Evolutionary conservation across 2,329 filamentous ascomycete genomes (phyloP), one percentile per base, ranked within the genome.

Genomic region (Fusarium goolgardi): DNA sequence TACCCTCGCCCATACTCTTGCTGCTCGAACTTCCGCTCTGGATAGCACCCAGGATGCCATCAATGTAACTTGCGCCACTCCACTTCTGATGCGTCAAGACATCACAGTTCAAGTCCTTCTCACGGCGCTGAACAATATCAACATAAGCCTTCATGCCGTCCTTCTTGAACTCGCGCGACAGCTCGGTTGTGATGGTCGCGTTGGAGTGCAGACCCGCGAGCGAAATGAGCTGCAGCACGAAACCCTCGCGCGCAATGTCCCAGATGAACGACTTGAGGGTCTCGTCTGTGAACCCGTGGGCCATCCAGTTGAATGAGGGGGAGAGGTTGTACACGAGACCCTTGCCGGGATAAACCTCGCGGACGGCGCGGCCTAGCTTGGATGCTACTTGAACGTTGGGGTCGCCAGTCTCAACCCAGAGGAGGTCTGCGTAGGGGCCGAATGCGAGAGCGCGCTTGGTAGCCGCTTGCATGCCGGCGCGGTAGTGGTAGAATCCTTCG

Each of bases 261-360:
- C 95, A 98, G 73, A 99, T 92, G 79, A 99, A 99, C 8, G 88
- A 93, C 81, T 91, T 93, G 56, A 99, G 85, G 8, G 91, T 90
- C 64, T 88, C 89, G 67, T 94, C 89, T 5, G 87, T 90, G 81
- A 98, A 99, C 31, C 95, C 96, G 77, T 98, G 94, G 13, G 89
- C 89, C 88, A 96, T 96, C 96, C 96, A 99, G 84, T 99, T 98
- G 86, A 99, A 99, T 11, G 93, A 97, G 1, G 96, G 96, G 6
- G 91, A 94, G 3, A 99, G 86, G 81, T 99, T 99, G 83, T 99
- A 99, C 1, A 98, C 95, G 25, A 99, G 86, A 35, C 92, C 91
- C 86, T 98, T 98, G 63, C 88, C 89, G 0, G 94, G 93, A 73
- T 88, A 84, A 5, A 81, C 83, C 0, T 82, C 80, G 55, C 91